Conservation (phyloP, 352 stramenopile species). For the Halophytophthora polymorphica region DNA sequence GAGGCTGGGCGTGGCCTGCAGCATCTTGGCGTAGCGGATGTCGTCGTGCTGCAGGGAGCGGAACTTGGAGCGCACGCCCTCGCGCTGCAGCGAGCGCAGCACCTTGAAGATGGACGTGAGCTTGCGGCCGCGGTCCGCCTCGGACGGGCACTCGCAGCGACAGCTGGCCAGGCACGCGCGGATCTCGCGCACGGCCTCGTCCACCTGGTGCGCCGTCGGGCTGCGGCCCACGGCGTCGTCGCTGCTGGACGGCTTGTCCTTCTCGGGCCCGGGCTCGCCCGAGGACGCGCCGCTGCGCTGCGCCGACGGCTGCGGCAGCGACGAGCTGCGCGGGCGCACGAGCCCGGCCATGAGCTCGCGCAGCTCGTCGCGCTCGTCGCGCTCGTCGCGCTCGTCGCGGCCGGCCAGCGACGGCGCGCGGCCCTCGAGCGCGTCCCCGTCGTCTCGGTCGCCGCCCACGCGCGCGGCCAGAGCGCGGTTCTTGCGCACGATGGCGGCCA, state of each 20-base stretch:
- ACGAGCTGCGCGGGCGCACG: slow-evolving; percentile 60
- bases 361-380: slow-evolving; percentile 52
- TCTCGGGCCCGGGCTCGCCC: slow-evolving; percentile 26
- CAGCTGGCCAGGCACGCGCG: slow-evolving; percentile 53
- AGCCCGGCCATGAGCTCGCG: slow-evolving; percentile 59
- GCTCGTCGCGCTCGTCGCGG: slow-evolving; percentile 45
- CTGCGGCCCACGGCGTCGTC: slow-evolving; percentile 43
- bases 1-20: slow-evolving; percentile 68
- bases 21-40: slow-evolving; percentile 67
- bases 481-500: slow-evolving; percentile 24
- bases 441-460: not conserved
- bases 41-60: slow-evolving; percentile 63
- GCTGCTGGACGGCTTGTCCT: slow-evolving; percentile 52
- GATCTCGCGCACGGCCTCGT: slow-evolving; percentile 47
- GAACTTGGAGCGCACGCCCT: slow-evolving; percentile 64
- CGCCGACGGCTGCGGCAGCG: slow-evolving; percentile 42
- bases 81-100: slow-evolving; percentile 56
- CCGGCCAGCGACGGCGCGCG: slow-evolving; percentile 12
- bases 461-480: slow-evolving; percentile 17
- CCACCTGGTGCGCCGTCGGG: slow-evolving; percentile 36
- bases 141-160: slow-evolving; percentile 62
- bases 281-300: slow-evolving; percentile 34
- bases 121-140: slow-evolving; percentile 56
- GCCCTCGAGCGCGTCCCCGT: slow-evolving; percentile 5
- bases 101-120: slow-evolving; percentile 71